Evolutionary conservation across 305 asterid genomes (phyloP).

Genomic region (Solanum hybrid): DNA sequence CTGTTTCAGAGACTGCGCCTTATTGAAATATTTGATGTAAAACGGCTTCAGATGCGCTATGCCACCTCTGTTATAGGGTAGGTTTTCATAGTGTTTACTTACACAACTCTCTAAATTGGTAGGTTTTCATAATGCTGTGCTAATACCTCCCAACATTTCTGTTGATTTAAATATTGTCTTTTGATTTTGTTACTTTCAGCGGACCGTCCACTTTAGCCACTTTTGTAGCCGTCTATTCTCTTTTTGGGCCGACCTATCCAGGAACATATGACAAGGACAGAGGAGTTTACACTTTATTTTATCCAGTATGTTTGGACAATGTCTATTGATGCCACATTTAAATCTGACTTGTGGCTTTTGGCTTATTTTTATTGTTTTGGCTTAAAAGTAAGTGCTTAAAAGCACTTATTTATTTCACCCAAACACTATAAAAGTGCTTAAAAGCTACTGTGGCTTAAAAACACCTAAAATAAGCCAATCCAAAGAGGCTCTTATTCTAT

Average conservation of each 20-base stretch:
- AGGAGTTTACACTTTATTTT: constrained; percentile 75
- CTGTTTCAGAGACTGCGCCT: constrained; percentile 69
- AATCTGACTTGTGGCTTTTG: not conserved
- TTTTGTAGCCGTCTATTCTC: constrained; percentile 87
- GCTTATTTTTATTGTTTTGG: not conserved
- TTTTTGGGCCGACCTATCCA: constrained; percentile 92
- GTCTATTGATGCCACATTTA: not conserved
- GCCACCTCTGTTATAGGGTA: constrained; percentile 82
- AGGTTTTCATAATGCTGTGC: constrained; percentile 7
- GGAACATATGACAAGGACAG: constrained; percentile 77
- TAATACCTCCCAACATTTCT: not conserved
- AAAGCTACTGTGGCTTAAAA: not conserved
- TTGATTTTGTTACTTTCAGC: constrained; percentile 29
- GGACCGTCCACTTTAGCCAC: constrained; percentile 90
- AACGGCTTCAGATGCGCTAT: constrained; percentile 86
- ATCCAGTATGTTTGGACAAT: constrained; percentile 54
- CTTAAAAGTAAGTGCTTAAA: not conserved
- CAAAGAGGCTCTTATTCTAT: not conserved
- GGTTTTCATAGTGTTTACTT: constrained; percentile 3
- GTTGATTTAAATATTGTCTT: not conserved
- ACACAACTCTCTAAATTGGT: constrained; percentile 54
- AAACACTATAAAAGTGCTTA: not conserved
- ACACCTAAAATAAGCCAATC: not conserved
- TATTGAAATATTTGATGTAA: constrained; percentile 75
- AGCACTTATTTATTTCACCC: not conserved